These are phyloP conservation scores for Ganoderma leucocontextum DNA, from an alignment of 1,284 basidiomycete species.

Conservation along the genomic window DNA sequence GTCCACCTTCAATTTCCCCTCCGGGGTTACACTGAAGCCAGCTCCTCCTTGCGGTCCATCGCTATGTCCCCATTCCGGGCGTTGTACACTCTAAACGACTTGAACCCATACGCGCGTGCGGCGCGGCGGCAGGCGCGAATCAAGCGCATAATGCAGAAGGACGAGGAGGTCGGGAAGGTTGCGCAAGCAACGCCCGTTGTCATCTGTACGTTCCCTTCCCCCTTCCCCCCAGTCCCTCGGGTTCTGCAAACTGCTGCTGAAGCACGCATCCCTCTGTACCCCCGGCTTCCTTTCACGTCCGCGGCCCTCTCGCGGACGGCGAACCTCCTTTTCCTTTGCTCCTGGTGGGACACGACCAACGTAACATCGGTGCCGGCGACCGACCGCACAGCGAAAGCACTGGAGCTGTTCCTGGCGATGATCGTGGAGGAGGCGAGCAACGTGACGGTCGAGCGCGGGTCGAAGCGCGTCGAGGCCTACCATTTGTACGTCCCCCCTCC, in stretches of 20 bases:
- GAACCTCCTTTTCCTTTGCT: not conserved
- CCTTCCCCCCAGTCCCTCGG: not conserved
- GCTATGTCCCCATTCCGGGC: not conserved
- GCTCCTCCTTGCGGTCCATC: not conserved
- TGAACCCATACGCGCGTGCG: not conserved
- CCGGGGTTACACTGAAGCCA: not conserved
- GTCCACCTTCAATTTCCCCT: not conserved
- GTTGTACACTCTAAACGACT: not conserved
- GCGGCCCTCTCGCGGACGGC: no score
- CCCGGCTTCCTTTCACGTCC: no score
- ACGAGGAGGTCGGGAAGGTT: conserved; percentile 99
- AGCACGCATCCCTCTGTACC: not conserved
- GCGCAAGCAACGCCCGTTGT: conserved; percentile 97
- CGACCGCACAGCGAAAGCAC: conserved; percentile 81
- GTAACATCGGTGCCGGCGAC: not conserved
- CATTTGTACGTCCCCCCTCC: conserved; percentile 80
- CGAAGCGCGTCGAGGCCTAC: conserved; percentile 93
- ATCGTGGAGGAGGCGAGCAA: conserved; percentile 88
- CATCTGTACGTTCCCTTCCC: conserved; percentile 80
- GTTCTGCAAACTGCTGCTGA: not conserved
- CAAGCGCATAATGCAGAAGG: conserved; percentile 99
- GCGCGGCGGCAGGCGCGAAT: conserved; percentile 81
- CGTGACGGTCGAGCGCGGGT: conserved; percentile 83
- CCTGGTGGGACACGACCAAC: not conserved
- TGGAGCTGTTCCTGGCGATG: conserved; percentile 92